Base-by-base conservation (phyloP, 192 early-diverging fungal genomes). In the Coemansia sp. region DNA sequence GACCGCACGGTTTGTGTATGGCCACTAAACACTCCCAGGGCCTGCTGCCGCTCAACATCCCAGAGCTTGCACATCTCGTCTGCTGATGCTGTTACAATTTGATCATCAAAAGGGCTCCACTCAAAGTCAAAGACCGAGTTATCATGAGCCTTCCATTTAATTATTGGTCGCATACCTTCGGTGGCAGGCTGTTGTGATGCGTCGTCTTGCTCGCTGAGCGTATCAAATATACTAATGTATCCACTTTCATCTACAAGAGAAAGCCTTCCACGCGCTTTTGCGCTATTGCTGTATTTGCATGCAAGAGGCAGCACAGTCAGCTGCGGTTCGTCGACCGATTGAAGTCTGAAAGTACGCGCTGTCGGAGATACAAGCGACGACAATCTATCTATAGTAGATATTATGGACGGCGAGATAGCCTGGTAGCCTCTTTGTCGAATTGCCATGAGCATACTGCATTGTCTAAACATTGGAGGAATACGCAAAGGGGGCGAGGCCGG, bases 111-210 rank as follows among this genome's bases (percentile, higher is more conserved):
- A 5, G 65, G 67, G 37, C 87, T 87, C 93, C 93, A 97, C 37
- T 85, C 83, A 7, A 93, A 68, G 72, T 97, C 94, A 56, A 94
- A 89, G n/a, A 93, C 85, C 5, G 92, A 88, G 75, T 93, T 94
- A 38, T 84, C 71, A 54, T 97, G 94, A 0, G 88, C 91, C 40
- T 77, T 64, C 83, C 83, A 84, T 11, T 66, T 65, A 14, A 32
- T 17, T 14, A 62, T 19, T 7, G 74, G 73, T 48, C 42, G 45
- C 67, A 76, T 58, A 2, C 63, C 67, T 12, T 68, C 64, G 14
- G 20, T 54, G 43, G 14, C 40, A 40, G 43, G 38, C 11, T 32
- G n/a, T 6, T 50, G 48, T 37, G 25, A 38, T 25, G 25, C 11
- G 19, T 37, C 55, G 13, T 25, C 25, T 37, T 56, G 20, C 39